Evolutionary conservation across 192 early-diverging fungal species (phyloP).

Genomic region (Podila epigama): DNA sequence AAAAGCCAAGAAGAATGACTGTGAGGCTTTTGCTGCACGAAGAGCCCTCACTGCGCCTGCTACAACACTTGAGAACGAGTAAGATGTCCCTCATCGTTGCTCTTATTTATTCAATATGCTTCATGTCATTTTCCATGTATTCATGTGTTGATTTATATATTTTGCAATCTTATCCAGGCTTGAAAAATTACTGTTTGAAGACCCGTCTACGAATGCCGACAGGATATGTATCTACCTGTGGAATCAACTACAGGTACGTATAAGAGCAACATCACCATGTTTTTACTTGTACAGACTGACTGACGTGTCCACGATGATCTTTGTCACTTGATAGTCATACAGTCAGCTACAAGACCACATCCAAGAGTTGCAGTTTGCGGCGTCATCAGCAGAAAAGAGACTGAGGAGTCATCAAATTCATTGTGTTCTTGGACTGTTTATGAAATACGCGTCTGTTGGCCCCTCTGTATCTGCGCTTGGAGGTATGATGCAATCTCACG

Average conservation of each 20-base stretch:
- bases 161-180: background rate
- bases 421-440: constrained; percentile 8
- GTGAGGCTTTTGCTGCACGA: background rate
- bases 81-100: background rate
- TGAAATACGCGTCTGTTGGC: background rate
- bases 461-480: background rate
- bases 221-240: constrained; percentile 20
- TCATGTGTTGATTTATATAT: background rate
- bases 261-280: too few species aligned
- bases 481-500: background rate
- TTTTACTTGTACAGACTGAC: too few species aligned
- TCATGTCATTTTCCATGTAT: too few species aligned
- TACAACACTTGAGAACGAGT: background rate
- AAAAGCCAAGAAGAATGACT: background rate
- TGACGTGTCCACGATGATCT: too few species aligned
- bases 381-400: background rate
- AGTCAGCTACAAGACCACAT: too few species aligned
- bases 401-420: constrained; percentile 16
- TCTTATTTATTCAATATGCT: background rate
- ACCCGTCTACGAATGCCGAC: constrained; percentile 5
- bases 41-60: background rate
- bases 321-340: too few species aligned
- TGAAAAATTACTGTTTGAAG: constrained; percentile 3
- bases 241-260: constrained; percentile 10
- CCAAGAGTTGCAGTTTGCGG: background rate